Conservation (phyloP, 2,329 filamentous ascomycete species). For the Aspergillus fumigatus region DNA sequence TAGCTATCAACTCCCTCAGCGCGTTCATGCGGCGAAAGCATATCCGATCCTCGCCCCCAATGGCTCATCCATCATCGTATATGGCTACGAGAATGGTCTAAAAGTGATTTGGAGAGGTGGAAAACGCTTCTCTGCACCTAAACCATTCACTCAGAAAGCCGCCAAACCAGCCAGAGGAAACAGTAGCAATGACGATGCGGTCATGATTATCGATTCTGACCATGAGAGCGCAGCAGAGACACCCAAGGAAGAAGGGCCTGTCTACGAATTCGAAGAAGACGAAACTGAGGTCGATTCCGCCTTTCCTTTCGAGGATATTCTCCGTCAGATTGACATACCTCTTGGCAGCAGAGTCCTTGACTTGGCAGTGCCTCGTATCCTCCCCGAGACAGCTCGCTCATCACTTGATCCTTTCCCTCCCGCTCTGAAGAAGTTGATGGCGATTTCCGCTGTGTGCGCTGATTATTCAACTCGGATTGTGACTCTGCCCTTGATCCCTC, state of each 20-base stretch:
- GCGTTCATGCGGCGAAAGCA: conserved; percentile 51
- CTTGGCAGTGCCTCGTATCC: conserved; percentile 46
- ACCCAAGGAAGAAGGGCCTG: conserved; percentile 16
- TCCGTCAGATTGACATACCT: conserved; percentile 52
- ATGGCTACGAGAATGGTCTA: conserved; percentile 56
- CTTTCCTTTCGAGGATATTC: conserved; percentile 50
- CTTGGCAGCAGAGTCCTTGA: conserved; percentile 51
- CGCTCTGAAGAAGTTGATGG: conserved; percentile 47
- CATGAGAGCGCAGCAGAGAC: conserved; percentile 46
- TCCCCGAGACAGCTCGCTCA: conserved; percentile 37
- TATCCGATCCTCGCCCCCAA: conserved; percentile 58
- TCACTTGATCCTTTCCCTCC: conserved; percentile 42
- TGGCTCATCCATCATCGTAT: conserved; percentile 58
- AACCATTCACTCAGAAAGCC: conserved; percentile 22
- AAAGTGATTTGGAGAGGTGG: conserved; percentile 59
- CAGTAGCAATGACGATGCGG: conserved; percentile 35
- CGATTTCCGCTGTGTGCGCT: conserved; percentile 52
- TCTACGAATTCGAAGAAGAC: conserved; percentile 47
- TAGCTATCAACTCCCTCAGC: conserved; percentile 59
- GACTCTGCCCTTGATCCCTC: conserved; percentile 51
- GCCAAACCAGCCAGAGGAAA: conserved; percentile 19
- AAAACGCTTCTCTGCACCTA: conserved; percentile 39
- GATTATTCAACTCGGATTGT: conserved; percentile 55
- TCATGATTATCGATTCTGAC: conserved; percentile 55
- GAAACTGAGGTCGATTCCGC: conserved; percentile 55